Conservation (phyloP, 2,329 filamentous ascomycete species). For the Phialemoniopsis sp. region DNA sequence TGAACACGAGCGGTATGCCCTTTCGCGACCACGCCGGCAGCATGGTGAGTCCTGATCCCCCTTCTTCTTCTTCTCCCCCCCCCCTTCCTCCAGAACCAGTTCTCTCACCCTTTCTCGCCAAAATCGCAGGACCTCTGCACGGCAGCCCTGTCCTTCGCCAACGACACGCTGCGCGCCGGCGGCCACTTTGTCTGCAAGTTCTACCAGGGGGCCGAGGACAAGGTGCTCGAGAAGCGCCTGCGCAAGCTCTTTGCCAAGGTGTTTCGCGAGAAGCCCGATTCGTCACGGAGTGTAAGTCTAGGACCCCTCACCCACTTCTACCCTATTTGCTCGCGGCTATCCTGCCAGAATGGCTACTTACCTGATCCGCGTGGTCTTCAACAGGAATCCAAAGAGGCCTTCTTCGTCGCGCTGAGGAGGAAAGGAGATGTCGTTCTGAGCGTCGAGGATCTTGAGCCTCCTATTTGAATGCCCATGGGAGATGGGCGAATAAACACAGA, state of each 20-base stretch:
- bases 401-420: conserved; percentile 74
- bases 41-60: conserved; percentile 68
- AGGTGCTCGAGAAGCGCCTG: conserved; percentile 68
- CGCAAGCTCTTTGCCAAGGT: conserved; percentile 77
- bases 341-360: too few relatives aligned
- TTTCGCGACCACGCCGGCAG: conserved; percentile 89
- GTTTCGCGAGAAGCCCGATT: conserved; percentile 83
- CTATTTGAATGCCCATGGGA: too few relatives aligned
- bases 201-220: conserved; percentile 88
- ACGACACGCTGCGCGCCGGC: conserved; percentile 74
- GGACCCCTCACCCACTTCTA: too few relatives aligned
- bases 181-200: conserved; percentile 98
- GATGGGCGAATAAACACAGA: too few relatives aligned
- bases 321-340: background rate
- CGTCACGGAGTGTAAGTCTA: conserved; percentile 74
- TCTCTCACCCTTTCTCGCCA: background rate
- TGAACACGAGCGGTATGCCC: conserved; percentile 90
- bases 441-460: background rate
- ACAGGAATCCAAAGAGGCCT: conserved; percentile 80
- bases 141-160: conserved; percentile 80
- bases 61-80: background rate
- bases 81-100: background rate
- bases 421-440: conserved; percentile 39
- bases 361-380: background rate
- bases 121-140: conserved; percentile 74